Conservation (phyloP, 179 eudicot genomes). For the Spergularia azorica region DNA sequence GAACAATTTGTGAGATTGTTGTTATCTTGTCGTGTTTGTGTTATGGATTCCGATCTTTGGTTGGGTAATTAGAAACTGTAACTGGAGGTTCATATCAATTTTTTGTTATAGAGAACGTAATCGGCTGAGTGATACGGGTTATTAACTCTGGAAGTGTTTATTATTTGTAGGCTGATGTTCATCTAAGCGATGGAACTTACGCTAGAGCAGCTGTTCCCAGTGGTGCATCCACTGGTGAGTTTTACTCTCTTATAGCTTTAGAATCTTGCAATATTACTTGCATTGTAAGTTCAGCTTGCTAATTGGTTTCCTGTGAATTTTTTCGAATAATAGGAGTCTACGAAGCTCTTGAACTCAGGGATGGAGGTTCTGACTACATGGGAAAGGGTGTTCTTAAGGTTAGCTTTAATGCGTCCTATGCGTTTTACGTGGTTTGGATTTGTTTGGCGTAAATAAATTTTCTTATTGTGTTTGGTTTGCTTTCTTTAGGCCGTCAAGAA, state of each 20-base stretch:
- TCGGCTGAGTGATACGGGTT: not conserved
- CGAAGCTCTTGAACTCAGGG: constrained; percentile 90
- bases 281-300: not conserved
- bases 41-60: too few species aligned
- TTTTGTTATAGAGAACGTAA: not conserved
- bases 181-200: constrained; percentile 53
- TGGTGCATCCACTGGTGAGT: constrained; percentile 97
- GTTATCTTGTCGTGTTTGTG: too few species aligned
- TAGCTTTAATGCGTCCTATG: constrained; percentile 1
- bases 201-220: constrained; percentile 99
- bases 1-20: too few species aligned
- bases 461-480: not conserved
- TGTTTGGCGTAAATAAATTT: too few species aligned
- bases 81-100: too few species aligned
- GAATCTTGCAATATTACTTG: not conserved
- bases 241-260: too few species aligned
- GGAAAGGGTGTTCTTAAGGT: constrained; percentile 97
- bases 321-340: constrained; percentile 54
- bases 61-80: too few species aligned
- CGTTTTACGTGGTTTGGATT: too few species aligned
- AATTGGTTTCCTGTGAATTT: not conserved
- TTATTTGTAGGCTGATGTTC: constrained; percentile 64
- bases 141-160: not conserved
- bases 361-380: constrained; percentile 85
- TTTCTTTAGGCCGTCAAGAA: constrained; percentile 69